Conservation (phyloP, 495 filamentous ascomycete genomes). For the Rhizodiscina lignyota region DNA sequence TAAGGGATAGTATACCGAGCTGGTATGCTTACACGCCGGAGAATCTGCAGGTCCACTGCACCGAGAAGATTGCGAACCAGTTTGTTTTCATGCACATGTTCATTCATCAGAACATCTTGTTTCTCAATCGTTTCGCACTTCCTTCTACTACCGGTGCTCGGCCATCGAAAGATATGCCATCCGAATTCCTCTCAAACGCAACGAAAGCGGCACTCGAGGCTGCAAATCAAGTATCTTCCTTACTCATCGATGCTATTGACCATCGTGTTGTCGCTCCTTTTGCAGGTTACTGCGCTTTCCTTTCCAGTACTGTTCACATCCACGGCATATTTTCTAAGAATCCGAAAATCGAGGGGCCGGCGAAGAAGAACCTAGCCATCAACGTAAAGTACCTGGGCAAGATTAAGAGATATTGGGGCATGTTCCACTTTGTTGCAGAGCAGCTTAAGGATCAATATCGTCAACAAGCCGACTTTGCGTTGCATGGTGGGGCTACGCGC, state of each 20-base stretch:
- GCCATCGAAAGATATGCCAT: slow-evolving; percentile 59
- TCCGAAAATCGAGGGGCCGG: slow-evolving; percentile 50
- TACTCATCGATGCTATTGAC: slow-evolving; percentile 64
- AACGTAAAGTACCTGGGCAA: slow-evolving; percentile 83
- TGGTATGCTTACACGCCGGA: slow-evolving; percentile 56
- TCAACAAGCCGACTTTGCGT: slow-evolving; percentile 65
- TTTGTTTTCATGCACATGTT: slow-evolving; percentile 90
- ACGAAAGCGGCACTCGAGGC: slow-evolving; percentile 64
- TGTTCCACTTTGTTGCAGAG: slow-evolving; percentile 92
- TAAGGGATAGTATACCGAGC: slow-evolving; percentile 51
- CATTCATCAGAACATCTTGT: slow-evolving; percentile 75
- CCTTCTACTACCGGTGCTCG: slow-evolving; percentile 49
- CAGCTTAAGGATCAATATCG: slow-evolving; percentile 83
- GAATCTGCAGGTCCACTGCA: slow-evolving; percentile 71
- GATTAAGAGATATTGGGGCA: slow-evolving; percentile 95
- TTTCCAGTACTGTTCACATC: slow-evolving; percentile 82
- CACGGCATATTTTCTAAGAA: slow-evolving; percentile 82
- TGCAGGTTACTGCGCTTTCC: slow-evolving; percentile 84
- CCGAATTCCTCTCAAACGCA: slow-evolving; percentile 60
- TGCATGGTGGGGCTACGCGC: slow-evolving; percentile 3
- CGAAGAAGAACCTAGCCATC: slow-evolving; percentile 72
- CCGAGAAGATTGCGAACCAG: slow-evolving; percentile 73
- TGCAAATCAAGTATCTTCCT: slow-evolving; percentile 74
- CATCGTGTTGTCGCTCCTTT: slow-evolving; percentile 80
- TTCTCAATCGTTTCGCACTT: slow-evolving; percentile 77